Evolutionary conservation across 2,329 filamentous ascomycete genomes (phyloP), one percentile per base, ranked within the genome.

Genomic region (Coniochaeta sp.): DNA sequence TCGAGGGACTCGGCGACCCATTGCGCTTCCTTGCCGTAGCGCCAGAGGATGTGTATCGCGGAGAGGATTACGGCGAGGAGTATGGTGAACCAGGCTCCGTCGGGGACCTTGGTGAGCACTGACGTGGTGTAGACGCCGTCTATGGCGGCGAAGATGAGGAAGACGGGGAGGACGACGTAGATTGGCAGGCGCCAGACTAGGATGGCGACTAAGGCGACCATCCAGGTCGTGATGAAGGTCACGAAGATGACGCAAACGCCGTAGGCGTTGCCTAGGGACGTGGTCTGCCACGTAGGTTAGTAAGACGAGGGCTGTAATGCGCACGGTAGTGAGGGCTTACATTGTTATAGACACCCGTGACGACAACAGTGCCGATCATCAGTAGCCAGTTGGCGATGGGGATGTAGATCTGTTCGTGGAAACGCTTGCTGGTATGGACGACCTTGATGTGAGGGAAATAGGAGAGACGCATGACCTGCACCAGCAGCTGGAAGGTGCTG

Each of bases 171-270:
- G 8, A 92, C 85, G 19, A 87, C 65, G 59, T 79, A 78, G 1
- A 83, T 75, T 2, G 82, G 81, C 31, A 89, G 71, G 22, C 83
- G 79, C 89, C 89, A 93, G 44, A 91, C 86, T 43, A 92, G 78
- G 2, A 92, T 78, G 0, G 89, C 86, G 1, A 89, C 87, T 1
- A 93, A 75, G 0, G 87, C 82, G 1, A 91, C 86, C 80, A 93
- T 86, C 70, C 82, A 88, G 0, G 89, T 92, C 59, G 88, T 88
- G 67, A 93, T 86, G 70, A 91, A 90, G 0, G 89, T 90, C 47
- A 92, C 89, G 56, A 90, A 83, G 66, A 92, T 90, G 69, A 93
- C 89, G 65, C 89, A 93, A 8, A 90, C 86, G 43, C 89, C 89
- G 66, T 92, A 92, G 0, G 89, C 89, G 66, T 91, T 85, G 24